Evolutionary conservation across 345 rosid genomes (phyloP), one percentile per base, ranked within the genome.

Genomic region (Erodium maritimum): DNA sequence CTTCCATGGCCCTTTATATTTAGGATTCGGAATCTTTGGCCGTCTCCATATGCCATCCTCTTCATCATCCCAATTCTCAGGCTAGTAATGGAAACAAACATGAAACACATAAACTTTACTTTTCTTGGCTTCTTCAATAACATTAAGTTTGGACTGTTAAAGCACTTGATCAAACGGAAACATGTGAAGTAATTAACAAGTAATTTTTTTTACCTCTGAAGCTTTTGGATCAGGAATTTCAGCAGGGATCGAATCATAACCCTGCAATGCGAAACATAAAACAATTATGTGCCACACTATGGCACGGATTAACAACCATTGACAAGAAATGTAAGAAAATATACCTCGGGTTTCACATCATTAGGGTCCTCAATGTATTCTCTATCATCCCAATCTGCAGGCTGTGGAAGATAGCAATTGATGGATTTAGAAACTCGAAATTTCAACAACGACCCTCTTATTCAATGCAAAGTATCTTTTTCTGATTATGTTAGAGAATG

Each of bases 321-420:
- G 20, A 51, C n/a, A 0, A n/a, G 54, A 51, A 51, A 51, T 2
- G 5, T 3, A 51, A 17, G 19, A 14, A 10, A n/a, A 51, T 1
- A 51, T 67, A 77, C 81, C 78, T 73, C 65, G 25, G 81, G 81
- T 63, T 77, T 77, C 48, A 66, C 60, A 21, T 53, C 72, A 58
- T 71, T 59, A 61, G 77, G 80, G 64, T 76, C 77, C 64, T 76
- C 77, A n/a, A 76, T 76, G 58, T 72, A 76, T 58, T 76, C 80
- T 54, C 73, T 69, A 50, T 72, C 80, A 55, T 76, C 80, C 80
- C 80, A 76, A 61, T 76, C 80, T 17, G 58, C 61, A 6, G 77
- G 77, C 80, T 76, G 70, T 23, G 10, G n/a, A 19, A 51, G 19
- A 51, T n/a, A 5, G 19, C 54, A 51, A 51, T 5, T 51, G 54